Evolutionary conservation across 371 early-diverging fungal genomes (phyloP).

Genomic region (Chytridium lagenaria): DNA sequence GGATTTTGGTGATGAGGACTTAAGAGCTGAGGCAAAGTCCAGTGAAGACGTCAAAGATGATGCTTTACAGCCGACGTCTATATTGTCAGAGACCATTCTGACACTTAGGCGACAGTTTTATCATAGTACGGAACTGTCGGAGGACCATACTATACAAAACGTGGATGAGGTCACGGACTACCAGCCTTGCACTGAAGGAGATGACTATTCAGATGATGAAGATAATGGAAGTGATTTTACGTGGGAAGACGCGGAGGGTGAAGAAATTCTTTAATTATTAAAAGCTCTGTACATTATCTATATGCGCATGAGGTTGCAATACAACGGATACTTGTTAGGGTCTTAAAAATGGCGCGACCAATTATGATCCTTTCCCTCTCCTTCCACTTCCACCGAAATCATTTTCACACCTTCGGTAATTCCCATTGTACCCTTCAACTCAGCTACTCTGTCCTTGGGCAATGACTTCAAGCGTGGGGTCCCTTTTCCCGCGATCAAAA

Average conservation of each 20-base stretch:
- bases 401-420: not conserved
- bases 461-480: not conserved
- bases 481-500: slow-evolving; percentile 11
- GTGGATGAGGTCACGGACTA: slow-evolving; percentile 4
- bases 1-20: slow-evolving; percentile 37
- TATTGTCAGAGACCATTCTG: not conserved
- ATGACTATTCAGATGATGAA: not conserved
- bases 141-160: slow-evolving; percentile 5
- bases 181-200: slow-evolving; percentile 11
- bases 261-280: not conserved
- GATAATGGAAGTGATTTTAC: slow-evolving; percentile 1
- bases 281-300: not conserved
- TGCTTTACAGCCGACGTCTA: not conserved
- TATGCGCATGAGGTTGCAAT: not conserved
- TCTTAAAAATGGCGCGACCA: slow-evolving; percentile 30
- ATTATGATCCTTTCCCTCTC: slow-evolving; percentile 27
- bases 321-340: not conserved
- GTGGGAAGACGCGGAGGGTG: slow-evolving; percentile 11
- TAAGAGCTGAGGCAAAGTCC: not conserved
- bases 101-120: not conserved
- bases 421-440: slow-evolving; percentile 12
- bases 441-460: not conserved
- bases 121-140: not conserved
- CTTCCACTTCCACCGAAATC: slow-evolving; percentile 28
- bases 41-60: not conserved